phyloP scores from a whole-genome alignment of 495 filamentous ascomycete species.

The Aspergillus olivimuriae region DNA sequence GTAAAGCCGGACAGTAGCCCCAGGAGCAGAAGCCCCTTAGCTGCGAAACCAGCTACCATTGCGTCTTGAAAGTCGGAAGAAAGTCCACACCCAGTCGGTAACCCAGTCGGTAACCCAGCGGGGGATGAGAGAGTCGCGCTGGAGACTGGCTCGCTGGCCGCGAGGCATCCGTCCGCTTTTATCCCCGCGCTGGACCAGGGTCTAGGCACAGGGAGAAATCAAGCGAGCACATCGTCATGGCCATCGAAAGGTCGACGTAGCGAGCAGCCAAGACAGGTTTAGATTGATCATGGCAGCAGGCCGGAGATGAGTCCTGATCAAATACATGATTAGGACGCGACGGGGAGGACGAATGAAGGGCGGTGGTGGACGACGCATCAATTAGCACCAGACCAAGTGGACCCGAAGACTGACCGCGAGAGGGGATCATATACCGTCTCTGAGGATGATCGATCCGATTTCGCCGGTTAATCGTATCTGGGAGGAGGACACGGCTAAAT shows the following conservation, averaged over 20 bases:
- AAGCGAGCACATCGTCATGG: no score
- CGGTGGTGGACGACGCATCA: neutral
- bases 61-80: neutral
- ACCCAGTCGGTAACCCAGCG: no score
- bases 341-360: neutral
- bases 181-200: neutral
- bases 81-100: no score
- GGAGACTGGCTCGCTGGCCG: no score
- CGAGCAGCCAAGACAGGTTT: neutral
- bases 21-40: conserved; percentile 25
- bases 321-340: neutral
- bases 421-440: neutral
- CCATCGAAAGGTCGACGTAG: neutral
- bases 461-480: neutral
- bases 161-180: neutral
- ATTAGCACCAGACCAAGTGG: neutral
- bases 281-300: neutral
- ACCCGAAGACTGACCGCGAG: neutral
- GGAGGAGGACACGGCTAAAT: neutral
- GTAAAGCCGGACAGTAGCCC: conserved; percentile 21
- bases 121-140: no score
- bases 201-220: neutral
- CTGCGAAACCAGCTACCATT: conserved; percentile 22
- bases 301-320: neutral
- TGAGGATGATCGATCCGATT: neutral